These are phyloP conservation scores for Cucumis melo DNA, from an alignment of 306 rosid genomes.

Conservation along the genomic window DNA sequence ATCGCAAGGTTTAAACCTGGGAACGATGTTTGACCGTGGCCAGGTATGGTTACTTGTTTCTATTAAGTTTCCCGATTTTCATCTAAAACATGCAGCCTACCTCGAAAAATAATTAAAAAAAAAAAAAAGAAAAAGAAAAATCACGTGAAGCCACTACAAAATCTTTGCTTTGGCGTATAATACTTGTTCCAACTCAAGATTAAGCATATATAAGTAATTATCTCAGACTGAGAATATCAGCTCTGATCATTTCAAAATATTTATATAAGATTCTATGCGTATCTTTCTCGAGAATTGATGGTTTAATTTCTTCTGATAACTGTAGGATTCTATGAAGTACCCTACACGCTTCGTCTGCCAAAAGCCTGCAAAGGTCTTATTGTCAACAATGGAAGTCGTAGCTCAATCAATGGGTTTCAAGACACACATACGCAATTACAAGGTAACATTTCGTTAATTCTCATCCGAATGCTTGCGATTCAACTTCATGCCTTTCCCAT, in stretches of 20 bases:
- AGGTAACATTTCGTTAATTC: slow-evolving; percentile 29
- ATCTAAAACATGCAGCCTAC: background rate
- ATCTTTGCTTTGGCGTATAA: background rate
- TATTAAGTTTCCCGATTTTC: background rate
- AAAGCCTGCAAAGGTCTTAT: slow-evolving; percentile 78
- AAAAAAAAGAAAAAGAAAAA: background rate
- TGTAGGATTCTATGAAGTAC: slow-evolving; percentile 46
- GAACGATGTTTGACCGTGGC: slow-evolving; percentile 64
- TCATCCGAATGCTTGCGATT: background rate
- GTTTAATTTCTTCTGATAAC: background rate
- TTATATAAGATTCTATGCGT: background rate
- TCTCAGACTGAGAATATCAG: background rate
- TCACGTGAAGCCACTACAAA: background rate
- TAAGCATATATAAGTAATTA: background rate
- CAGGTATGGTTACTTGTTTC: slow-evolving; percentile 27
- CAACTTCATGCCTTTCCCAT: background rate
- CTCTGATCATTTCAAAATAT: background rate
- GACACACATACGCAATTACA: slow-evolving; percentile 80
- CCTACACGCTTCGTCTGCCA: slow-evolving; percentile 78
- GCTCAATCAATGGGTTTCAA: slow-evolving; percentile 89
- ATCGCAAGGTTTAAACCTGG: slow-evolving; percentile 87
- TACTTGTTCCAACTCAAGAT: background rate
- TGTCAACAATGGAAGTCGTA: slow-evolving; percentile 89
- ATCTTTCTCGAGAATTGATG: background rate
- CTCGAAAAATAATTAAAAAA: background rate